Percentiles rank a stretch among this genome's conserved stretches.
Conservation (phyloP, 495 filamentous ascomycete species). For the Aspergillus ellipticus region DNA sequence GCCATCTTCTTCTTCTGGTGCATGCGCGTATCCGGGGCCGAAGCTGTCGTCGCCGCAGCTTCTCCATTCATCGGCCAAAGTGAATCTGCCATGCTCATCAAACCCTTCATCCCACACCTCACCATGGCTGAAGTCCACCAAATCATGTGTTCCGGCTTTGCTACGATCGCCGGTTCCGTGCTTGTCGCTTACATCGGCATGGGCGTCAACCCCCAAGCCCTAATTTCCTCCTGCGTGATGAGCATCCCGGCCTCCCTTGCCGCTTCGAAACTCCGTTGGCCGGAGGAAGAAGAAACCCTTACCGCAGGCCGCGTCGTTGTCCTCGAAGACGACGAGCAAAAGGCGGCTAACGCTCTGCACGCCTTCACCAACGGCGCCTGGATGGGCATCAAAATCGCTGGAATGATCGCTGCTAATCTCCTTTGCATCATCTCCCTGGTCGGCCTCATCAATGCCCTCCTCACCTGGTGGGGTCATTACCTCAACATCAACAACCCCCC, state of each 20-base stretch:
- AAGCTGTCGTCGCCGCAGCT: slow-evolving; percentile 89
- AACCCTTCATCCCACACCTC: slow-evolving; percentile 76
- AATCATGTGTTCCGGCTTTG: slow-evolving; percentile 78
- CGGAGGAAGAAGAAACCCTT: slow-evolving; percentile 79
- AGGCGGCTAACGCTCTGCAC: slow-evolving; percentile 72
- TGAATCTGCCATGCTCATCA: slow-evolving; percentile 88
- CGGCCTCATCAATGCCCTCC: slow-evolving; percentile 68
- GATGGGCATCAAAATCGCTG: slow-evolving; percentile 84
- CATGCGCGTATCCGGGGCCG: slow-evolving; percentile 86
- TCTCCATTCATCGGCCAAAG: slow-evolving; percentile 93
- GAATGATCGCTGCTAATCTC: slow-evolving; percentile 74
- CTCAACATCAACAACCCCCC: slow-evolving; percentile 65
- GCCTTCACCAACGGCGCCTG: slow-evolving; percentile 85
- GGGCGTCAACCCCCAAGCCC: slow-evolving; percentile 75
- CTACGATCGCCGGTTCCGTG: slow-evolving; percentile 67
- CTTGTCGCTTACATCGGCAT: slow-evolving; percentile 76
- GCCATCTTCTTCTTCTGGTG: slow-evolving; percentile 88
- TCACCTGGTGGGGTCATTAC: slow-evolving; percentile 88
- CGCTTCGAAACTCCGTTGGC: slow-evolving; percentile 81
- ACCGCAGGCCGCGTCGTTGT: slow-evolving; percentile 75
- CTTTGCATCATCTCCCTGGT: slow-evolving; percentile 85
- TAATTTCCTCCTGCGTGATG: slow-evolving; percentile 90
- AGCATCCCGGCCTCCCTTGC: slow-evolving; percentile 85
- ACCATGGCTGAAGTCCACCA: slow-evolving; percentile 86
- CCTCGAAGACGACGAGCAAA: slow-evolving; percentile 66